phyloP scores from a whole-genome alignment of 495 filamentous ascomycete genomes.

The Chaetomidium leptoderma region DNA sequence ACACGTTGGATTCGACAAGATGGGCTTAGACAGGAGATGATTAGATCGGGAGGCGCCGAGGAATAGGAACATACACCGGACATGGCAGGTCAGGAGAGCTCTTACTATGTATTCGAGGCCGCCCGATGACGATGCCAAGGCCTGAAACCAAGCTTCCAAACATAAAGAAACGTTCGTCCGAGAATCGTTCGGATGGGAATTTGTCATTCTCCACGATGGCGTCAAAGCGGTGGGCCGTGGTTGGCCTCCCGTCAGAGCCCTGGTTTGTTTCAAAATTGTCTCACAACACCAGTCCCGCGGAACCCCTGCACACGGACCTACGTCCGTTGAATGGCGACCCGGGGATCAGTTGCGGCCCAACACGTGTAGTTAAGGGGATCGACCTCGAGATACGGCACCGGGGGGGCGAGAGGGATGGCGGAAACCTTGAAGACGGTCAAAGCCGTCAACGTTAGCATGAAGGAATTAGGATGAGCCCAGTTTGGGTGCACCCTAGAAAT shows the following conservation, averaged over 20 bases:
- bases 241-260: background rate
- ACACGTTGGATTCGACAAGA: too few relatives aligned
- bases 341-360: background rate
- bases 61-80: too few relatives aligned
- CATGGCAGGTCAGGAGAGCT: too few relatives aligned
- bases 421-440: background rate
- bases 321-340: background rate
- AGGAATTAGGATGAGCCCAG: too few relatives aligned
- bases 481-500: background rate
- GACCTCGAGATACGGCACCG: background rate
- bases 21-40: too few relatives aligned
- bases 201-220: constrained; percentile 4
- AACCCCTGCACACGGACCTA: background rate
- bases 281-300: background rate
- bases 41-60: too few relatives aligned
- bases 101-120: too few relatives aligned
- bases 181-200: background rate
- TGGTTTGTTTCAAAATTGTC: constrained; percentile 6
- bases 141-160: too few relatives aligned
- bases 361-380: too few relatives aligned
- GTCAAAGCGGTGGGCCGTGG: background rate
- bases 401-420: background rate
- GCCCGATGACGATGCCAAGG: too few relatives aligned
- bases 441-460: background rate
- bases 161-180: too few relatives aligned